A percentile compares a stretch with the other conserved stretches of the same genome.
Evolutionary conservation across 495 filamentous ascomycete species (phyloP).

Genomic region (Filosporella fistucella): DNA sequence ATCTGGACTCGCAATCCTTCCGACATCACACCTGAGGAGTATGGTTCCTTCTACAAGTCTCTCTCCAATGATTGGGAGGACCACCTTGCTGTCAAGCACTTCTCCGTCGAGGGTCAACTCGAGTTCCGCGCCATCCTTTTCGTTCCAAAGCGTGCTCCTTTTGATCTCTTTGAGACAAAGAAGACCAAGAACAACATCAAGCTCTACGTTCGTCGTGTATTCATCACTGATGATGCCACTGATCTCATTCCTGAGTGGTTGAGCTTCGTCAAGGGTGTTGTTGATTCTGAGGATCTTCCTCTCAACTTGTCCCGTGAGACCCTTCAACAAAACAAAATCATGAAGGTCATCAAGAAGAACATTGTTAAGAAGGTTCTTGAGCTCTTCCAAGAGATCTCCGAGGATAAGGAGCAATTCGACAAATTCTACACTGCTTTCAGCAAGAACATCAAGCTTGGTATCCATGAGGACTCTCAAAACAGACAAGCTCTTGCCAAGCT

Average conservation of each 20-base stretch:
- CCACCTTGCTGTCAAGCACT: conserved; percentile 99
- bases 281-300: conserved; percentile 98
- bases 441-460: conserved; percentile 99
- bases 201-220: conserved; percentile 99
- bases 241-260: conserved; percentile 99
- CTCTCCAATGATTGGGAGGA: conserved; percentile 99
- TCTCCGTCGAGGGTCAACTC: conserved; percentile 99
- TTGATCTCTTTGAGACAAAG: conserved; percentile 99
- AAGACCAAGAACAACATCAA: conserved; percentile 99
- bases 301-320: conserved; percentile 99
- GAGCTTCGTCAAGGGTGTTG: conserved; percentile 98
- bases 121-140: conserved; percentile 99
- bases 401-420: conserved; percentile 99
- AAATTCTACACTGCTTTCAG: conserved; percentile 99
- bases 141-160: conserved; percentile 98
- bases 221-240: conserved; percentile 99
- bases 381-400: conserved; percentile 96
- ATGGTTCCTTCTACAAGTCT: conserved; percentile 98
- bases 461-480: conserved; percentile 99
- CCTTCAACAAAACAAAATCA: conserved; percentile 99
- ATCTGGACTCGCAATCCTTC: conserved; percentile 99
- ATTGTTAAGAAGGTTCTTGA: conserved; percentile 99
- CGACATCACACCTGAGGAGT: conserved; percentile 96
- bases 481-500: conserved; percentile 91
- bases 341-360: conserved; percentile 99